Base-by-base conservation (phyloP, 148 eudicot genomes). In the Chenopodium berlandieri region DNA sequence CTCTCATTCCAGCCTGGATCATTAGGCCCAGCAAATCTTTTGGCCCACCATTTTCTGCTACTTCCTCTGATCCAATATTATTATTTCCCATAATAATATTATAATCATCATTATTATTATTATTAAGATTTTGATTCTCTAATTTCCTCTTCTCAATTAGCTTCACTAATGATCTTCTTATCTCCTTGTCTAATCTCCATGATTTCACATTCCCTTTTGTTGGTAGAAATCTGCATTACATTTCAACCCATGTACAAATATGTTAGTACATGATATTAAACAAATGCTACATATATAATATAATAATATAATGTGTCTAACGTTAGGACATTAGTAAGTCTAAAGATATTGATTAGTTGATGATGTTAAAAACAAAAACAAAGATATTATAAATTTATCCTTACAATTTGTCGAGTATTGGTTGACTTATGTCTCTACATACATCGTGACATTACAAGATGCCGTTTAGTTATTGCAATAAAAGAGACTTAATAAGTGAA, bases 21-120 rank as follows among this genome's bases (percentile, higher is more conserved):
- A 95, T 92, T 2, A 93, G 85, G 46, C 97, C 98, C 60, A 95
- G 79, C 76, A 95, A 85, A 82, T 95, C 97, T 73, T 90, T 95
- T 0, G 98, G 94, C 37, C 91, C 90, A 64, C 87, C 78, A 60
- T 68, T 86, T 63, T 46, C 19, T 47, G 56, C 58, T 50, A 50
- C 54, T 44, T 83, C 80, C 7, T 64, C 72, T 11, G 71, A 62
- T 74, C 78, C 81, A 77, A 80, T 83, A 2, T 50, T 50, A 48
- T 70, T 60, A 48, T 70, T 60, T 22, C 40, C 66, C 46, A 75
- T 60, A 40, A 40, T 6, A 40, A 40, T 64, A 31, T 40, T 77
- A 77, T 63, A 46, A 9, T 11, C 46, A 66, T 65, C 27, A 65
- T 78, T 67, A 17, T 68, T 78, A 71, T 56, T 71, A 54, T 70